Evolutionary conservation across 2,329 filamentous ascomycete species (phyloP), one percentile per base, ranked within the genome.

Genomic region (Talaromyces rugulosus): DNA sequence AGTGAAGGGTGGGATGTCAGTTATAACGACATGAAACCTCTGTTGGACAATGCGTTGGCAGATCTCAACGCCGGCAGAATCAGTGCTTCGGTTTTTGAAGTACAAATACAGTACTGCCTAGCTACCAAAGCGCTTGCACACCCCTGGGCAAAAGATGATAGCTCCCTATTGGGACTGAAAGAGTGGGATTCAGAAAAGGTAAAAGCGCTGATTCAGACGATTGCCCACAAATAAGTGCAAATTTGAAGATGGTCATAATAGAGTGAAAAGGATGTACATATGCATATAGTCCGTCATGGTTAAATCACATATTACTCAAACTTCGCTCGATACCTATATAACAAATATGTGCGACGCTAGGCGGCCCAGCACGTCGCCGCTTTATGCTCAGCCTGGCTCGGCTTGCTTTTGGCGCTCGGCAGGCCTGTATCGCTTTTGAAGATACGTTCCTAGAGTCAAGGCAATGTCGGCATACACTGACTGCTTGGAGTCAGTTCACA

Each of bases 81-180:
- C 16, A 64, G 57, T 36, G 51, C 34, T 28, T 51, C 56, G 30
- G 62, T 59, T 42, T 66, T 66, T 47, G 64, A 44, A 2, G 59
- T 66, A n/a, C 64, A 66, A 31, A 63, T 66, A 8, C 63, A 64
- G 44, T 66, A 66, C 42, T 64, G 64, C 30, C 33, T 66, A 27
- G 58, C 64, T 14, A 62, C 42, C 0, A 62, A 55, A n/a, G 40
- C 58, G 27, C 63, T 66, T 31, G 63, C 63, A 51, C 64, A 62
- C 30, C 63, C 63, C 2, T 66, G 64, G 64, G 59, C 50, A 60
- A 56, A 23, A 4, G 63, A 64, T n/a, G 64, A 66, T 56, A 66
- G 64, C 47, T 28, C 40, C 27, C 63, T 66, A 9, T 9, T 64
- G 5, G 63, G 63, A 2, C n/a, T 66, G 27, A 55, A 63, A 36